Evolutionary conservation across 208 protist genomes (phyloP).

Genomic region (Wallacemonas collosoma): DNA sequence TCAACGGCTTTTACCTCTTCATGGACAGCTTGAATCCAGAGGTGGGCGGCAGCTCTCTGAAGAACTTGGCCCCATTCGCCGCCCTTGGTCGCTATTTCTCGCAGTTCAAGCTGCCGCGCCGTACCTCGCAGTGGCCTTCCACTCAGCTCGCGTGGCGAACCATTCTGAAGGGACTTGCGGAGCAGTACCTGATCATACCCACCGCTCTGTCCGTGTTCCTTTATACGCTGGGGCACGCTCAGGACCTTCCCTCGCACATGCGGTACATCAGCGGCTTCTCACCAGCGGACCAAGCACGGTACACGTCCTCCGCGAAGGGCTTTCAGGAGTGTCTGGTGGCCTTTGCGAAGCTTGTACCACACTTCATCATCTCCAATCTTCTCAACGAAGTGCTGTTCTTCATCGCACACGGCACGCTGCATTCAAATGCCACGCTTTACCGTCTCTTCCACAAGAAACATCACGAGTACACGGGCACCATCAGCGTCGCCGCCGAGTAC

Average conservation of each 20-base stretch:
- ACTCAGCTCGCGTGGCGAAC: conserved; percentile 24
- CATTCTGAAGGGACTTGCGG: conserved; percentile 23
- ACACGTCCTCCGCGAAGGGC: conserved; percentile 18
- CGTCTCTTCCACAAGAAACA: conserved; percentile 70
- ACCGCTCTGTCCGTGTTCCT: conserved; percentile 18
- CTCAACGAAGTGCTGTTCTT: conserved; percentile 61
- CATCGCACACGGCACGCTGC: conserved; percentile 40
- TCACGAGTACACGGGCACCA: conserved; percentile 65
- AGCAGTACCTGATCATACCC: conserved; percentile 35
- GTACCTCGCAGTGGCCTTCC: conserved; percentile 33
- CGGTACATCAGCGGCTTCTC: conserved; percentile 28
- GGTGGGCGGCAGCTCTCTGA: conserved; percentile 22
- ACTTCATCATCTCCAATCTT: conserved; percentile 45
- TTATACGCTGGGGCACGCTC: conserved; percentile 10
- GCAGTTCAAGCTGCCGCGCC: conserved; percentile 37
- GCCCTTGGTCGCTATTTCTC: conserved; percentile 33
- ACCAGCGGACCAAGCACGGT: conserved; percentile 18
- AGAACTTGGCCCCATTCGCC: conserved; percentile 18
- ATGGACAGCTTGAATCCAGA: conserved; percentile 40
- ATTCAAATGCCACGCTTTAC: conserved; percentile 43
- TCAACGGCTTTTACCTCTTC: conserved; percentile 44
- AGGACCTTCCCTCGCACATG: conserved; percentile 23
- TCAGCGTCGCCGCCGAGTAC: conserved; percentile 70
- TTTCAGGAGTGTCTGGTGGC: conserved; percentile 8
- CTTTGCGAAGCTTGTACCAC: conserved; percentile 21